These are phyloP conservation scores for Ceratobasidium sp. DNA, from an alignment of 1,284 basidiomycete species.

Conservation along the genomic window DNA sequence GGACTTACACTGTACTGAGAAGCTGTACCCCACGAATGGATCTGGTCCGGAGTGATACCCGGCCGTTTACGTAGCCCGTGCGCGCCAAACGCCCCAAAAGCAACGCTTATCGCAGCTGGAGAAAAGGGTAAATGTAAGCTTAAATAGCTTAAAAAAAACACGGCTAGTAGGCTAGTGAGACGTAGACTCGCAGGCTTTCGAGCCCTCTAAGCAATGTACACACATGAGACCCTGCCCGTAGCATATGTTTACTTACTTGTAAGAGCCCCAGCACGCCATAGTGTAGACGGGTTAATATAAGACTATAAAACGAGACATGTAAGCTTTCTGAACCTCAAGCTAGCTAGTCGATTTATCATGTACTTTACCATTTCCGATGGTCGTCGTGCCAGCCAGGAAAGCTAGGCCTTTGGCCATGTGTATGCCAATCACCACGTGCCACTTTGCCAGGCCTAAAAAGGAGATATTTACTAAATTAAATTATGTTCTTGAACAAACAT, in stretches of 20 bases:
- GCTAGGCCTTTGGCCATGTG: neutral
- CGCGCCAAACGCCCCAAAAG: constrained; percentile 74
- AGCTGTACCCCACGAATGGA: constrained; percentile 71
- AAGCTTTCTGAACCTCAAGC: neutral
- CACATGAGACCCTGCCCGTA: neutral
- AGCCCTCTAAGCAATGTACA: neutral
- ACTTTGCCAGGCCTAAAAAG: no score
- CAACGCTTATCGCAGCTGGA: constrained; percentile 67
- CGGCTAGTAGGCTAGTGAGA: neutral
- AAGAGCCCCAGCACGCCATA: neutral
- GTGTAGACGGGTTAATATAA: neutral
- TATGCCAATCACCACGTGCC: no score
- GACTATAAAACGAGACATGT: neutral
- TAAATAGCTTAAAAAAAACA: neutral
- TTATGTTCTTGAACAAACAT: no score
- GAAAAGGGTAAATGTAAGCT: neutral
- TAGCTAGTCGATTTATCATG: neutral
- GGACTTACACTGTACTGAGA: constrained; percentile 69
- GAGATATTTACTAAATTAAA: no score
- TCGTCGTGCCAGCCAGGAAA: neutral
- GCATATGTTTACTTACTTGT: neutral
- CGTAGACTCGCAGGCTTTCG: neutral
- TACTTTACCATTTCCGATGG: neutral
- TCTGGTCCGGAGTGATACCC: constrained; percentile 63
- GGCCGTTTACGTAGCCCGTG: constrained; percentile 66